These are phyloP conservation scores for Neoascochyta sp. DNA, from an alignment of 2,329 filamentous ascomycete species.

Conservation along the genomic window DNA sequence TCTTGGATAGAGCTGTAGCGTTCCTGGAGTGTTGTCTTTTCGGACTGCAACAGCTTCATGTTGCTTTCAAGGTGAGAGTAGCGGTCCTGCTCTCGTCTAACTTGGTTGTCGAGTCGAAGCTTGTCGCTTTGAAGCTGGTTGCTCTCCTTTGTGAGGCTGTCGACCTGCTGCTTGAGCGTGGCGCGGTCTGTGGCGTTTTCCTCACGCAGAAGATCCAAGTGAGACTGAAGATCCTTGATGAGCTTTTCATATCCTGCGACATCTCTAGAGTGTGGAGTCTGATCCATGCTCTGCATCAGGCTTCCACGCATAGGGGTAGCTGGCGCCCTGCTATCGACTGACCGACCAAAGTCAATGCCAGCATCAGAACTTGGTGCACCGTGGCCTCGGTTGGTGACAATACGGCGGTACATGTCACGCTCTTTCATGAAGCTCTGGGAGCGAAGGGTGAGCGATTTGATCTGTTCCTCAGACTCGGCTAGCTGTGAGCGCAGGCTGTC, in stretches of 20 bases:
- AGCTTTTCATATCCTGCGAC: constrained; percentile 71
- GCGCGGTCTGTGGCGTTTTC: constrained; percentile 79
- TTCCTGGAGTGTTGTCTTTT: constrained; percentile 84
- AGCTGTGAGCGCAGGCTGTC: constrained; percentile 69
- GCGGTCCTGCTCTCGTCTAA: constrained; percentile 75
- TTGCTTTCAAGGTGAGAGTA: constrained; percentile 89
- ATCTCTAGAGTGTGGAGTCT: constrained; percentile 52
- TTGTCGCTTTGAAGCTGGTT: constrained; percentile 77
- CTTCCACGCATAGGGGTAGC: constrained; percentile 47
- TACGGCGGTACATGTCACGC: constrained; percentile 94
- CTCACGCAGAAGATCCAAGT: constrained; percentile 85
- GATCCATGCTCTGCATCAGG: constrained; percentile 29
- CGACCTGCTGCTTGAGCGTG: constrained; percentile 79
- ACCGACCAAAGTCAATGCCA: constrained; percentile 21
- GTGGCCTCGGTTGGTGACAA: constrained; percentile 73
- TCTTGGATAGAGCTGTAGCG: constrained; percentile 74
- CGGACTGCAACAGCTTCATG: constrained; percentile 74
- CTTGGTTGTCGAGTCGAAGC: constrained; percentile 73
- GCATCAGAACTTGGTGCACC: constrained; percentile 50
- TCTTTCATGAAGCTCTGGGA: constrained; percentile 93
- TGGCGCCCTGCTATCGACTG: constrained; percentile 12
- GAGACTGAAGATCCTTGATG: constrained; percentile 79
- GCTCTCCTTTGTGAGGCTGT: constrained; percentile 77
- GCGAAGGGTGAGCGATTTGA: constrained; percentile 74
- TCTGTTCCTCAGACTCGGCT: constrained; percentile 77